Base-by-base conservation (phyloP, 2,329 filamentous ascomycete genomes). In the Magnaporthiopsis incrustans region DNA sequence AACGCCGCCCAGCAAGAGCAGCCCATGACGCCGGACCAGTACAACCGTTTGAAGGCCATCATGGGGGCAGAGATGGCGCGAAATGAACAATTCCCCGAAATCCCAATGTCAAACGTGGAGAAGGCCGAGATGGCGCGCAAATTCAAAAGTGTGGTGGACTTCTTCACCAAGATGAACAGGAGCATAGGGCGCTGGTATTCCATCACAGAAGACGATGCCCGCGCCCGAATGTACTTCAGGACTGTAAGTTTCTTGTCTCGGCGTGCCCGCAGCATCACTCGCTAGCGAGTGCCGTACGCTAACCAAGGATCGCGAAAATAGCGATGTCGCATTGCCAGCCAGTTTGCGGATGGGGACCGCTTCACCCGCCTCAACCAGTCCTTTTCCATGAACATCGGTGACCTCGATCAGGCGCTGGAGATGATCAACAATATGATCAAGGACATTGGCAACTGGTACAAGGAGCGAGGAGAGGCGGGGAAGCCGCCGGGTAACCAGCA, bases 351-450 rank as follows among this genome's bases (percentile, higher is more conserved):
- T 64, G 78, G 78, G 18, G 78, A 82, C 1, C 72, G 74, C 60
- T 78, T 82, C 76, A 74, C 70, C 2, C 73, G 74, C 1, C 72
- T 80, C 14, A 83, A 79, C 66, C 76, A 80, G 8, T 73, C 71
- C 2, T 83, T 88, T 59, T 84, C 82, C 30, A 80, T 88, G 25
- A 75, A 73, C n/a, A 71, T 75, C 0, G 69, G 75, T 4, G 85
- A 88, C 62, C 70, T 87, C 27, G 81, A 85, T 33, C 74, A 79
- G 32, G 77, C 78, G 35, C 75, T 76, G 62, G 72, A 69, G 6
- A 75, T 86, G 72, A 69, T 86, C 12, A 77, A 80, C 67, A 78
- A 76, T 62, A 86, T 87, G 77, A 76, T 77, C 1, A 79, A 78
- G 66, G 84, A 86, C 30, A 58, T 58, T 32, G 27, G 58, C 64